Percentiles rank a stretch among this genome's conserved stretches.
phyloP scores from a whole-genome alignment of 163 green algal species.

The Prototheca stagnorum region DNA sequence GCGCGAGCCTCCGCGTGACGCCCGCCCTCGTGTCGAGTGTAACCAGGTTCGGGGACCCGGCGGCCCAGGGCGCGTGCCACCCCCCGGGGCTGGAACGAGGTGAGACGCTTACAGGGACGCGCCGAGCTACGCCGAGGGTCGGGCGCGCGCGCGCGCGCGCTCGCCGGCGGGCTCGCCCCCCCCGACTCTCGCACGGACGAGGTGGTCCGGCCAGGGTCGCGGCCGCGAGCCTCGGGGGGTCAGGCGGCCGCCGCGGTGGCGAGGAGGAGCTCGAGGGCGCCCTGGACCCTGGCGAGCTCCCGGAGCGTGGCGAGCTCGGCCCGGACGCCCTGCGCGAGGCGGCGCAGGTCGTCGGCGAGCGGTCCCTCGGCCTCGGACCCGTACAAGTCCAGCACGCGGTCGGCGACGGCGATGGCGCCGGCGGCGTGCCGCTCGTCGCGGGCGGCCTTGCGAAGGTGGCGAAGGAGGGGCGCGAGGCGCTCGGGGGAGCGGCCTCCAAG shows the following conservation, averaged over 20 bases:
- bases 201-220: too few species aligned
- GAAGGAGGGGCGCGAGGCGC: slow-evolving; percentile 46
- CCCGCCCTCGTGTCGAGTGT: too few species aligned
- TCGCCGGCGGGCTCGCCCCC: too few species aligned
- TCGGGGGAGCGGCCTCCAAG: slow-evolving; percentile 39
- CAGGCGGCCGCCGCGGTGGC: slow-evolving; percentile 12
- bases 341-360: slow-evolving; percentile 22
- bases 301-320: slow-evolving; percentile 44
- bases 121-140: too few species aligned
- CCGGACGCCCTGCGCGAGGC: slow-evolving; percentile 28
- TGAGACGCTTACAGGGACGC: too few species aligned
- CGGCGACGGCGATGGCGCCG: slow-evolving; percentile 28
- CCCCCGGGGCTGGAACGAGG: too few species aligned
- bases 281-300: slow-evolving; percentile 39
- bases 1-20: too few species aligned
- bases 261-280: slow-evolving; percentile 51
- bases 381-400: slow-evolving; percentile 57
- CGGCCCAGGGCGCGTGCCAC: too few species aligned
- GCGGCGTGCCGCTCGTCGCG: slow-evolving; percentile 35
- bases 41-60: too few species aligned
- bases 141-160: too few species aligned
- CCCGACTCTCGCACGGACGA: too few species aligned
- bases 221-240: too few species aligned
- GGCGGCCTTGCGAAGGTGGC: slow-evolving; percentile 35
- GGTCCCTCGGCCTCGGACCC: slow-evolving; percentile 2